These are phyloP conservation scores for Dalechampia spathulata DNA, from an alignment of 441 rosid species.

Conservation along the genomic window DNA sequence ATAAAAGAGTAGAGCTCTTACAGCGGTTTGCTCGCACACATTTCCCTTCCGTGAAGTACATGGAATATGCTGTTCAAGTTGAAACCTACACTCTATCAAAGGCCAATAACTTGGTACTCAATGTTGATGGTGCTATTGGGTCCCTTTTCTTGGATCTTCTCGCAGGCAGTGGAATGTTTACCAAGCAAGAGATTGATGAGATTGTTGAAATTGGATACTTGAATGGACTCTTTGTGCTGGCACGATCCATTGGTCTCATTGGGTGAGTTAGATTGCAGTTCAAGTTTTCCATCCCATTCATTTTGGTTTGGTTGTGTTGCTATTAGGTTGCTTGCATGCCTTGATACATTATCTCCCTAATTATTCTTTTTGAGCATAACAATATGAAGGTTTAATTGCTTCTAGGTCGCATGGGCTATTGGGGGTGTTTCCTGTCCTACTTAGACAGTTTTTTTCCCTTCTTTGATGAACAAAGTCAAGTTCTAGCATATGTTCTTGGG, in stretches of 20 bases:
- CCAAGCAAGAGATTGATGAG: constrained; percentile 86
- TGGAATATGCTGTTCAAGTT: constrained; percentile 89
- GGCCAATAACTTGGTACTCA: constrained; percentile 79
- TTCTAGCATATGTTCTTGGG: too few relatives aligned
- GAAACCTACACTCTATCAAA: constrained; percentile 89
- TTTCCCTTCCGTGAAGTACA: constrained; percentile 88
- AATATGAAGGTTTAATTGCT: too few relatives aligned
- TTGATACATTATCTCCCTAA: too few relatives aligned
- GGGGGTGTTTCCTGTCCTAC: too few relatives aligned
- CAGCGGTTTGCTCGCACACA: constrained; percentile 76
- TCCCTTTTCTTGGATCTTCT: constrained; percentile 96
- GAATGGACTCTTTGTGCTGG: constrained; percentile 82
- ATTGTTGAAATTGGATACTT: constrained; percentile 79
- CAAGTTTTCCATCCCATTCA: too few relatives aligned
- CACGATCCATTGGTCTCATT: constrained; percentile 86
- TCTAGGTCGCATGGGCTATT: too few relatives aligned
- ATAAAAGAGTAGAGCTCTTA: constrained; percentile 87
- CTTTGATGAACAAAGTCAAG: too few relatives aligned
- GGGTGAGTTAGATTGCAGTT: constrained; percentile 58
- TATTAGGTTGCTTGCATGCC: background rate
- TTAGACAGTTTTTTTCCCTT: too few relatives aligned
- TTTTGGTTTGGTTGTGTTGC: background rate
- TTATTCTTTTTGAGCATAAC: too few relatives aligned
- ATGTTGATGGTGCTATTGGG: constrained; percentile 88
- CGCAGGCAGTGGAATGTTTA: constrained; percentile 89